Conservation (phyloP, 768 basidiomycete species). For the Hericium rajendrae region DNA sequence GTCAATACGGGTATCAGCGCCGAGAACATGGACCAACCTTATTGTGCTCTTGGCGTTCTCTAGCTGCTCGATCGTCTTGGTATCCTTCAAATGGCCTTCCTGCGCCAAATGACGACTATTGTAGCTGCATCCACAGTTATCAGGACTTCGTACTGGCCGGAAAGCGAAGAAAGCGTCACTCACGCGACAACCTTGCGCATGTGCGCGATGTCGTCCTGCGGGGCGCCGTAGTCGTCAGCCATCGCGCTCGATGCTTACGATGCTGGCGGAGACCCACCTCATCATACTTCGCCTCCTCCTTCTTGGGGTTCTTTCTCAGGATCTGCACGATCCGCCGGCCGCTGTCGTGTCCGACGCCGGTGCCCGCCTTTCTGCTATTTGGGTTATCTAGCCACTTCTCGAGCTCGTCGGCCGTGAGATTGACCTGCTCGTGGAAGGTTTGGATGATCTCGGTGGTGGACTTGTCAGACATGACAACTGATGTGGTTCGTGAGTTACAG, state of each 20-base stretch:
- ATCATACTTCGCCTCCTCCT: constrained; percentile 22
- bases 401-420: constrained; percentile 24
- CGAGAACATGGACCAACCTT: constrained; percentile 15
- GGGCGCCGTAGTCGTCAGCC: background rate
- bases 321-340: constrained; percentile 25
- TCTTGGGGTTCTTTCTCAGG: constrained; percentile 24
- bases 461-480: constrained; percentile 7
- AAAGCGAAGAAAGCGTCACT: background rate
- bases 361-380: constrained; percentile 22
- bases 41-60: constrained; percentile 25
- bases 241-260: background rate
- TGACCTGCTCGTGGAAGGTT: constrained; percentile 23
- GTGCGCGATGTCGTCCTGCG: constrained; percentile 23
- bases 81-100: constrained; percentile 23
- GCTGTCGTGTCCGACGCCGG: constrained; percentile 24
- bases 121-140: constrained; percentile 13
- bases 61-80: constrained; percentile 21
- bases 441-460: constrained; percentile 20
- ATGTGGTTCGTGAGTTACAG: no score
- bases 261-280: constrained; percentile 11
- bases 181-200: constrained; percentile 26
- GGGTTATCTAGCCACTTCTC: constrained; percentile 23
- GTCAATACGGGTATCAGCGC: background rate
- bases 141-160: background rate
- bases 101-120: constrained; percentile 24